These are phyloP conservation scores for Aspergillus puulaauensis DNA, from an alignment of 2,329 filamentous ascomycete species.

Conservation along the genomic window DNA sequence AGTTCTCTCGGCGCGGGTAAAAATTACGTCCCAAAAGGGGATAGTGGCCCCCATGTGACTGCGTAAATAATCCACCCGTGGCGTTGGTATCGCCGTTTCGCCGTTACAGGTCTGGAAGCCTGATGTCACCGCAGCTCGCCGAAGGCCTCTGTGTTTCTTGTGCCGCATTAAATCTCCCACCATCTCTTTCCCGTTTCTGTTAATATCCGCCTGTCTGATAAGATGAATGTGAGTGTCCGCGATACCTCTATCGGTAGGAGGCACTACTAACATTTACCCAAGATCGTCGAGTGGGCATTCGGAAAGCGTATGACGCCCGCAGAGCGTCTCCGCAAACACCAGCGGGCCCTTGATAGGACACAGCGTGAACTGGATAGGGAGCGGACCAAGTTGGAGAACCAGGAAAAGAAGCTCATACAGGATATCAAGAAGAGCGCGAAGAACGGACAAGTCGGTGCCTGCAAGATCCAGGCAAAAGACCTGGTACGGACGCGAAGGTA, in stretches of 20 bases:
- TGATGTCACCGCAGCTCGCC: slow-evolving; percentile 24
- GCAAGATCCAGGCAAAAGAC: slow-evolving; percentile 98
- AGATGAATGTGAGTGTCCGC: slow-evolving; percentile 41
- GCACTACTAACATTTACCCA: slow-evolving; percentile 20
- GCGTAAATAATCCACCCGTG: neutral
- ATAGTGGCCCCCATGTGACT: slow-evolving; percentile 17
- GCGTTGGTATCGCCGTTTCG: slow-evolving; percentile 7
- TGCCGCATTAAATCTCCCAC: slow-evolving; percentile 8
- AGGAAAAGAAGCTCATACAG: slow-evolving; percentile 93
- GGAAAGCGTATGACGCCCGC: slow-evolving; percentile 98
- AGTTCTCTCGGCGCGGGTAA: slow-evolving; percentile 14
- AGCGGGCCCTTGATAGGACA: slow-evolving; percentile 94
- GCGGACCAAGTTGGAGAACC: slow-evolving; percentile 92
- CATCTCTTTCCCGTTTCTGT: neutral
- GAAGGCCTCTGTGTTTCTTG: slow-evolving; percentile 15
- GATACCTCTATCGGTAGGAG: neutral
- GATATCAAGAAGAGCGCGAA: slow-evolving; percentile 99
- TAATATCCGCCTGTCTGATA: slow-evolving; percentile 3
- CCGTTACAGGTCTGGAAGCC: neutral
- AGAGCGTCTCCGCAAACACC: slow-evolving; percentile 66
- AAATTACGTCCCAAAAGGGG: slow-evolving; percentile 12
- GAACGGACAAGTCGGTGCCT: slow-evolving; percentile 96
- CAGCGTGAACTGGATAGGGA: slow-evolving; percentile 95
- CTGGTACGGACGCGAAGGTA: slow-evolving; percentile 84
- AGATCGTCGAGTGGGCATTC: slow-evolving; percentile 99